Evolutionary conservation across 1,284 basidiomycete genomes (phyloP).

Genomic region (Somion occarium): DNA sequence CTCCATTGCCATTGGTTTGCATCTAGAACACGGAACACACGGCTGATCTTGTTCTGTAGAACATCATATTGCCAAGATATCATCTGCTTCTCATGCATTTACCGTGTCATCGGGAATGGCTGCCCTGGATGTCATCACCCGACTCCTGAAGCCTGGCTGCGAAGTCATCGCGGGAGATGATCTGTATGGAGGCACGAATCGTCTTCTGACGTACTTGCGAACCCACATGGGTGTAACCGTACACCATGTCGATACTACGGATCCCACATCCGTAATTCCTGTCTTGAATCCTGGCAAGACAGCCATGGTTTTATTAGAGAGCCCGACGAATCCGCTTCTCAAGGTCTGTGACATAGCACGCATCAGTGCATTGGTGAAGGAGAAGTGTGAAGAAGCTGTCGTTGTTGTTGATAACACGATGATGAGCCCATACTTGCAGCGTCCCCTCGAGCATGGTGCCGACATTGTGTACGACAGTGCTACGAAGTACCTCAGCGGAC

Average conservation of each 20-base stretch:
- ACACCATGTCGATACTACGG: constrained; percentile 93
- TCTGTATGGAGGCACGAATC: constrained; percentile 96
- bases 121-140: constrained; percentile 92
- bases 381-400: constrained; percentile 75
- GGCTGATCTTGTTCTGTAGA: too few relatives aligned
- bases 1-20: too few relatives aligned
- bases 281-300: constrained; percentile 70
- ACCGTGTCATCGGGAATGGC: constrained; percentile 98
- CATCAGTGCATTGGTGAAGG: constrained; percentile 80
- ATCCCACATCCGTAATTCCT: constrained; percentile 59
- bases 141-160: constrained; percentile 91
- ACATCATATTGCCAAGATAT: constrained; percentile 94
- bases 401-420: constrained; percentile 98
- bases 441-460: constrained; percentile 92
- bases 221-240: constrained; percentile 87
- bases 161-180: constrained; percentile 97
- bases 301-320: constrained; percentile 94
- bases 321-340: constrained; percentile 95
- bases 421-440: constrained; percentile 99
- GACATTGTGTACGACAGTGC: constrained; percentile 98
- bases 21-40: too few relatives aligned
- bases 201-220: constrained; percentile 88
- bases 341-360: constrained; percentile 90
- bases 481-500: constrained; percentile 97
- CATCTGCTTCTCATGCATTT: constrained; percentile 84